Conservation (phyloP, 169 alveolate species). For the Eimeria zaria region DNA sequence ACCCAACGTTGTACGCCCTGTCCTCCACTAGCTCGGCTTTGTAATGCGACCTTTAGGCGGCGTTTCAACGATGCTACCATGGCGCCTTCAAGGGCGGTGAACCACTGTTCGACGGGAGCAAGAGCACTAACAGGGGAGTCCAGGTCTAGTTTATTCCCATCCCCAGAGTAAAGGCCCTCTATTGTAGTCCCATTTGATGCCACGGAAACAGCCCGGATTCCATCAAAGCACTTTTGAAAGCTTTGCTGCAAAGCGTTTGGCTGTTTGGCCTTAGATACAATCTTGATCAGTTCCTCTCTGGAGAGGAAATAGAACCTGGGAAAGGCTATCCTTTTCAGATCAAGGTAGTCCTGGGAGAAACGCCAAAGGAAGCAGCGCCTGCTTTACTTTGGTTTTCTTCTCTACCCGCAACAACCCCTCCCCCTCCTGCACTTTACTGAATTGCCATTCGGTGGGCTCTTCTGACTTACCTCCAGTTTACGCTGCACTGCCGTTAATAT, state of each 20-base stretch:
- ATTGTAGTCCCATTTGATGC: conserved; percentile 32
- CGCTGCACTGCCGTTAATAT: conserved; percentile 56
- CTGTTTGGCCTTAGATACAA: conserved; percentile 92
- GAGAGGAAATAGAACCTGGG: conserved; percentile 96
- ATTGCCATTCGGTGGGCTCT: background rate
- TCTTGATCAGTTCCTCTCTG: conserved; percentile 94
- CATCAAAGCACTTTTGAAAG: conserved; percentile 92
- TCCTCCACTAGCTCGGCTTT: conserved; percentile 18
- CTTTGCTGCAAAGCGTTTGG: conserved; percentile 88
- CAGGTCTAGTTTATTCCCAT: conserved; percentile 36
- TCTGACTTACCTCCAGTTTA: conserved; percentile 65
- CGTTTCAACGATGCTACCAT: conserved; percentile 36
- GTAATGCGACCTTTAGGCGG: conserved; percentile 29
- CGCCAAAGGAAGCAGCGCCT: conserved; percentile 87
- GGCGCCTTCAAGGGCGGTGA: conserved; percentile 41
- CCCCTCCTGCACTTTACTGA: background rate
- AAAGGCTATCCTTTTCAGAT: conserved; percentile 95
- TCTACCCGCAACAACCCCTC: background rate
- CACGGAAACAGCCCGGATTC: conserved; percentile 86
- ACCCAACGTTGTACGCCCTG: conserved; percentile 7
- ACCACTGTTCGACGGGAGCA: conserved; percentile 72
- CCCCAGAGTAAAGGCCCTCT: conserved; percentile 36
- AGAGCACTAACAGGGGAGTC: conserved; percentile 39
- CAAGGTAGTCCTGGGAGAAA: conserved; percentile 92
- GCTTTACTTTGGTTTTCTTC: background rate